Evolutionary conservation across 2,329 filamentous ascomycete genomes (phyloP), one percentile per base, ranked within the genome.

Genomic region (Pseudocercospora fijiensis): DNA sequence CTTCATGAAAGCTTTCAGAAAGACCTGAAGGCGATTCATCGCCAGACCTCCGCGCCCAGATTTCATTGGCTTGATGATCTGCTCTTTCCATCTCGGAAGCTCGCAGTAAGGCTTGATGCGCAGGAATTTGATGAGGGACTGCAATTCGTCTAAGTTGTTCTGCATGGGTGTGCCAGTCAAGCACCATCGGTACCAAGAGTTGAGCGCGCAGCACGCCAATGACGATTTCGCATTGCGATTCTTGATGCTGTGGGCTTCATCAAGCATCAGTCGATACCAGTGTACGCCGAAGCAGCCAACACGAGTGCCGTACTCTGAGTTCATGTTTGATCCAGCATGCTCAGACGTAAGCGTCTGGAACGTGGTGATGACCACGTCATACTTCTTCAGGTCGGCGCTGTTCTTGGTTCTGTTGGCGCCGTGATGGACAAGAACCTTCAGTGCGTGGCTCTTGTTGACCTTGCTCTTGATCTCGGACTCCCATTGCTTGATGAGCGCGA

Each of bases 171-270:
- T 99, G 59, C 95, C 95, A 0, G 93, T 96, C 66, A 99, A 80
- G 74, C 95, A 98, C 95, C 95, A 99, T 65, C 95, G 85, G 73
- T 96, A 98, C 75, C 95, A 90, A 20, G 91, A 88, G 28, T 89
- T 83, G 30, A 99, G 79, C 1, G 91, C 91, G 74, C 89, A 99
- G 69, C 91, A 95, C 1, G 95, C 93, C 76, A 96, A 92, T 1
- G 94, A 96, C 45, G 91, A 89, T 78, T 99, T 99, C 22, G 95
- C 92, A 70, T 96, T 96, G 67, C 94, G 89, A 75, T 99, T 99
- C 80, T 99, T 99, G 84, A 99, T 97, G 1, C 91, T 96, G 76
- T 99, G 95, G 0, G 95, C 95, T 80, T 99, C 95, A 68, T 99
- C 95, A 1, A 99, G 84, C 68, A 99, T 94, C 65, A 97, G 86